Evolutionary conservation across 495 filamentous ascomycete genomes (phyloP).

Genomic region (Achaetomiella virescens): DNA sequence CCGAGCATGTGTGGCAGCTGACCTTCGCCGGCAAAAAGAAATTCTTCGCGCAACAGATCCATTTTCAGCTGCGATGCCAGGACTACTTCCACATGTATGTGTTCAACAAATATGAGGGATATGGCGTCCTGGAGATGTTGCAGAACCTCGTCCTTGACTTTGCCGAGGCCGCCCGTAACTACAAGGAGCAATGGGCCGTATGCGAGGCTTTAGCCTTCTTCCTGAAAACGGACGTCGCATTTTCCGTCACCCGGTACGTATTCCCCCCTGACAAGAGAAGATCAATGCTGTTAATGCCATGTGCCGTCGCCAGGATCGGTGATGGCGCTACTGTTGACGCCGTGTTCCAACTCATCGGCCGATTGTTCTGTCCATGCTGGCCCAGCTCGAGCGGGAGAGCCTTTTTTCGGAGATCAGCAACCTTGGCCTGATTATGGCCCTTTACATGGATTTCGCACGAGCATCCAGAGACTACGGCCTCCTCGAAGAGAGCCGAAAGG

Average conservation of each 20-base stretch:
- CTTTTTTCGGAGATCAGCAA: constrained; percentile 25
- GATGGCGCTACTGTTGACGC: constrained; percentile 19
- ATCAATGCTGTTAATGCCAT: not conserved
- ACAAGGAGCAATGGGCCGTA: constrained; percentile 33
- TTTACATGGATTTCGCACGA: constrained; percentile 21
- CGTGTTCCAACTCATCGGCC: constrained; percentile 24
- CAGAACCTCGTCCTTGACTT: constrained; percentile 37
- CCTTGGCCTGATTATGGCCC: constrained; percentile 32
- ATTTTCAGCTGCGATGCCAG: constrained; percentile 24
- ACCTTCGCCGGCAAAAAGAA: constrained; percentile 30
- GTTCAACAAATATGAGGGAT: constrained; percentile 32
- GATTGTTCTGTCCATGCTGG: constrained; percentile 35
- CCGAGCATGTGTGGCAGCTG: constrained; percentile 37
- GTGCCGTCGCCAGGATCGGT: constrained; percentile 19
- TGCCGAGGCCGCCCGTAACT: constrained; percentile 25
- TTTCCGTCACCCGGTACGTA: constrained; percentile 6
- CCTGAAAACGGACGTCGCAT: not conserved
- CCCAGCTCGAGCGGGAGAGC: constrained; percentile 25
- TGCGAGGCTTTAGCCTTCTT: constrained; percentile 28
- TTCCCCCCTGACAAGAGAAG: too few species aligned
- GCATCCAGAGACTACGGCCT: constrained; percentile 3
- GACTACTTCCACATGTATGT: constrained; percentile 36
- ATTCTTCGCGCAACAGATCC: constrained; percentile 17
- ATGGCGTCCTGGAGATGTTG: constrained; percentile 31
- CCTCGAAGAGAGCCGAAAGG: not conserved